Percentiles rank a stretch among this genome's conserved stretches.
phyloP scores from a whole-genome alignment of 495 filamentous ascomycete genomes.

The Penicillium flavigenum region DNA sequence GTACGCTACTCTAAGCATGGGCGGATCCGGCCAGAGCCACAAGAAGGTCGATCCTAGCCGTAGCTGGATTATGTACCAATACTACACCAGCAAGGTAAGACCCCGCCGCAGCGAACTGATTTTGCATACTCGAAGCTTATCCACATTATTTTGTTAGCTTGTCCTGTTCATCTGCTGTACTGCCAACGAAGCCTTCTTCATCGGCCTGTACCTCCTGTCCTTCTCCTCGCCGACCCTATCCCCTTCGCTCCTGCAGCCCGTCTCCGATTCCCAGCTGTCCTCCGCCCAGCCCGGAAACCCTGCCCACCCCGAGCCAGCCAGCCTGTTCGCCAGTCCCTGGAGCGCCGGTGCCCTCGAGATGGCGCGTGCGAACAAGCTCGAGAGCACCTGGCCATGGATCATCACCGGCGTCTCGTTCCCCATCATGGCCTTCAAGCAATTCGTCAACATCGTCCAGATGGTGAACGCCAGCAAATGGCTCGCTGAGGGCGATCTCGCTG shows the following conservation, averaged over 20 bases:
- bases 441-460: slow-evolving; percentile 90
- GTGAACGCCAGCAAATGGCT: slow-evolving; percentile 92
- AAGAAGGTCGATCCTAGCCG: slow-evolving; percentile 78
- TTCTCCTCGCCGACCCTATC: slow-evolving; percentile 88
- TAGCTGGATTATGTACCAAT: slow-evolving; percentile 79
- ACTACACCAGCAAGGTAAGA: slow-evolving; percentile 90
- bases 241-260: slow-evolving; percentile 67
- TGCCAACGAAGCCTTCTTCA: slow-evolving; percentile 94
- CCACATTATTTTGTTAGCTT: slow-evolving; percentile 50
- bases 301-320: slow-evolving; percentile 59
- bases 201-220: slow-evolving; percentile 94
- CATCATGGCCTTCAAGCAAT: slow-evolving; percentile 87
- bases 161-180: slow-evolving; percentile 90
- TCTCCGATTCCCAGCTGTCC: slow-evolving; percentile 46
- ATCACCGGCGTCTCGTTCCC: slow-evolving; percentile 78
- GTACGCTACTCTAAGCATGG: slow-evolving; percentile 85
- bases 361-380: slow-evolving; percentile 92
- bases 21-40: slow-evolving; percentile 73
- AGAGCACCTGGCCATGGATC: slow-evolving; percentile 80
- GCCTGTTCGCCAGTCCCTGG: slow-evolving; percentile 79
- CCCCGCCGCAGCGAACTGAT: neutral
- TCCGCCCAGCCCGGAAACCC: slow-evolving; percentile 65
- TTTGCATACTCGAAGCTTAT: neutral
- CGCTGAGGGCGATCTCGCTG: slow-evolving; percentile 73
- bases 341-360: slow-evolving; percentile 89